phyloP scores from a whole-genome alignment of 2,329 filamentous ascomycete genomes.

The Fusarium tuaranense region DNA sequence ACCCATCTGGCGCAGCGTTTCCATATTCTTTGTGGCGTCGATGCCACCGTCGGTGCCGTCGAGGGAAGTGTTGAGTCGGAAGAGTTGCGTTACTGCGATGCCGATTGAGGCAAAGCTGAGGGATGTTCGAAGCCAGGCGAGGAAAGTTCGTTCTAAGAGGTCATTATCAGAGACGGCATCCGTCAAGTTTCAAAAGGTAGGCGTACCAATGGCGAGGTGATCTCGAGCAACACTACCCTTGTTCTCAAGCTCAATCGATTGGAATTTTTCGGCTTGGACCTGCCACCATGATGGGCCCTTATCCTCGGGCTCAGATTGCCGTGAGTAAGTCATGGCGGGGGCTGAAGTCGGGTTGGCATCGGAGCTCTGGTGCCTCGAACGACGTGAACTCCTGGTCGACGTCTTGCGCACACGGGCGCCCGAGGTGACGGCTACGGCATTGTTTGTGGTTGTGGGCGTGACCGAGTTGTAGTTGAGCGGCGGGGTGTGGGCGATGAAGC shows the following conservation, averaged over 20 bases:
- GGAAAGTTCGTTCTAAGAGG: slow-evolving; percentile 79
- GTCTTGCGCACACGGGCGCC: slow-evolving; percentile 32
- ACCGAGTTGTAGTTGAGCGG: slow-evolving; percentile 56
- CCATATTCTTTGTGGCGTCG: slow-evolving; percentile 49
- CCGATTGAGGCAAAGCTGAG: slow-evolving; percentile 86
- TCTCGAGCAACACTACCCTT: slow-evolving; percentile 87
- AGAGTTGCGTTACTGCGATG: slow-evolving; percentile 86
- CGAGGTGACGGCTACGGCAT: slow-evolving; percentile 14
- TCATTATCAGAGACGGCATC: slow-evolving; percentile 9
- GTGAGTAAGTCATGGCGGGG: slow-evolving; percentile 25
- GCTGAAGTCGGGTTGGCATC: slow-evolving; percentile 13
- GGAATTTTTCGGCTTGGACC: slow-evolving; percentile 60
- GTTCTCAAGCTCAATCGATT: slow-evolving; percentile 82
- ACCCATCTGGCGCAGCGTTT: slow-evolving; percentile 71
- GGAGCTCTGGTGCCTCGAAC: slow-evolving; percentile 11
- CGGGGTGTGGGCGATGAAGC: slow-evolving; percentile 51
- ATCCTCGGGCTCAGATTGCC: slow-evolving; percentile 36
- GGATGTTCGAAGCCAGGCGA: slow-evolving; percentile 87
- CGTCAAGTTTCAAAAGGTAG: background rate
- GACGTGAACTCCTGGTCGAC: slow-evolving; percentile 16
- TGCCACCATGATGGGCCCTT: slow-evolving; percentile 62
- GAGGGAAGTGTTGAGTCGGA: slow-evolving; percentile 81
- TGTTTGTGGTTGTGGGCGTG: slow-evolving; percentile 26
- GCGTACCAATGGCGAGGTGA: slow-evolving; percentile 79
- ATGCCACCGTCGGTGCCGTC: slow-evolving; percentile 38